phyloP scores from a whole-genome alignment of 495 filamentous ascomycete species.

The Aspergillus steynii region DNA sequence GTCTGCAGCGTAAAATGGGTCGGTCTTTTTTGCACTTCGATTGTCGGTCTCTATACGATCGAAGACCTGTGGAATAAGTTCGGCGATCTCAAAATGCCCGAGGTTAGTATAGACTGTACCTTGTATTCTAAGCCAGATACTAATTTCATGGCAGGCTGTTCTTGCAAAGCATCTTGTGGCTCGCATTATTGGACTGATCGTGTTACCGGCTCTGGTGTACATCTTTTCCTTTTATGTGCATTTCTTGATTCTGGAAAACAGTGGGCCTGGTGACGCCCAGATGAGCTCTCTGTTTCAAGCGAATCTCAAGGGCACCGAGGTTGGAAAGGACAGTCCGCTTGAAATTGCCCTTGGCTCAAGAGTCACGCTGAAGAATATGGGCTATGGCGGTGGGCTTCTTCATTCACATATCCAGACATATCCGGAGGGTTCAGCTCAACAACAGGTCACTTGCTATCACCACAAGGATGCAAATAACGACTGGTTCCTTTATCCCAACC shows the following conservation, averaged over 20 bases:
- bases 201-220: constrained; percentile 84
- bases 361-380: constrained; percentile 98
- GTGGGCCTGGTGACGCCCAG: constrained; percentile 93
- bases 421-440: constrained; percentile 90
- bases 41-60: constrained; percentile 92
- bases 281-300: constrained; percentile 99
- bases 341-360: constrained; percentile 88
- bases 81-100: constrained; percentile 87
- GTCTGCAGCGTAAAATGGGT: constrained; percentile 99
- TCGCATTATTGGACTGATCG: constrained; percentile 83
- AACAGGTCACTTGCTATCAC: constrained; percentile 98
- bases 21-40: constrained; percentile 88
- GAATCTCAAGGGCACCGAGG: constrained; percentile 88
- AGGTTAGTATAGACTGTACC: constrained; percentile 46
- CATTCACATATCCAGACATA: constrained; percentile 97
- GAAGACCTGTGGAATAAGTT: constrained; percentile 99
- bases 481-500: constrained; percentile 98
- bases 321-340: constrained; percentile 89
- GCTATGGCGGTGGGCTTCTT: constrained; percentile 95
- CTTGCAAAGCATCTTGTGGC: constrained; percentile 76
- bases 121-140: constrained; percentile 15
- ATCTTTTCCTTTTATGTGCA: constrained; percentile 93
- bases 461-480: constrained; percentile 99
- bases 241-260: constrained; percentile 90
- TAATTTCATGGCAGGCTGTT: constrained; percentile 48